phyloP scores from a whole-genome alignment of 768 basidiomycete species.

The Gymnopilus junonius region DNA sequence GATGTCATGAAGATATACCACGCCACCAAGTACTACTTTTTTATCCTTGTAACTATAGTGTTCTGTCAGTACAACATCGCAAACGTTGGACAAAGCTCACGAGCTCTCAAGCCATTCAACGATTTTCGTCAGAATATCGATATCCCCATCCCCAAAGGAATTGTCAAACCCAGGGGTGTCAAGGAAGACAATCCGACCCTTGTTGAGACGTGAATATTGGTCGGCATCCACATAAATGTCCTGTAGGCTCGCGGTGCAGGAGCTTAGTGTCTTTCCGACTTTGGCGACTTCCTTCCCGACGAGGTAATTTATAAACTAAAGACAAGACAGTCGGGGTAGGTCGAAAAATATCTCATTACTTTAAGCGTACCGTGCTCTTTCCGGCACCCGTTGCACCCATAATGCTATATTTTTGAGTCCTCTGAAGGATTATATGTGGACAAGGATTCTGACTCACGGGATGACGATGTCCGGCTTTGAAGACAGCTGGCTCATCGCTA shows the following conservation, averaged over 20 bases:
- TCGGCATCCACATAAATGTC: neutral
- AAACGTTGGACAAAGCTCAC: neutral
- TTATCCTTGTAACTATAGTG: neutral
- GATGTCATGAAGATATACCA: neutral
- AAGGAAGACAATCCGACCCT: neutral
- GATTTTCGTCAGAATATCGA: neutral
- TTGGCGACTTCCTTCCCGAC: neutral
- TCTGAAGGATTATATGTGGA: too few relatives aligned
- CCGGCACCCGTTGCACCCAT: slow-evolving; percentile 11
- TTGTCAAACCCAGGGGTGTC: slow-evolving; percentile 16
- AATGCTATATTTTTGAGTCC: neutral
- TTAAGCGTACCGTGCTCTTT: slow-evolving; percentile 7
- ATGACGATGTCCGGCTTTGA: neutral
- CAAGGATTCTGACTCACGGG: neutral
- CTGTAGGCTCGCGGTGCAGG: slow-evolving; percentile 1
- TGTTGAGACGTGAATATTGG: neutral
- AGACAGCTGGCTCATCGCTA: neutral
- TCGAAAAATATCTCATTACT: neutral
- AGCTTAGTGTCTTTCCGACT: slow-evolving; percentile 6
- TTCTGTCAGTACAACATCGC: neutral
- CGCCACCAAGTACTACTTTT: neutral
- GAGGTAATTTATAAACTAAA: slow-evolving; percentile 13
- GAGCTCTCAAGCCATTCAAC: neutral
- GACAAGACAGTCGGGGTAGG: neutral
- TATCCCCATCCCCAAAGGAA: neutral